Evolutionary conservation across 768 basidiomycete species (phyloP).

Genomic region (Russula earlei): DNA sequence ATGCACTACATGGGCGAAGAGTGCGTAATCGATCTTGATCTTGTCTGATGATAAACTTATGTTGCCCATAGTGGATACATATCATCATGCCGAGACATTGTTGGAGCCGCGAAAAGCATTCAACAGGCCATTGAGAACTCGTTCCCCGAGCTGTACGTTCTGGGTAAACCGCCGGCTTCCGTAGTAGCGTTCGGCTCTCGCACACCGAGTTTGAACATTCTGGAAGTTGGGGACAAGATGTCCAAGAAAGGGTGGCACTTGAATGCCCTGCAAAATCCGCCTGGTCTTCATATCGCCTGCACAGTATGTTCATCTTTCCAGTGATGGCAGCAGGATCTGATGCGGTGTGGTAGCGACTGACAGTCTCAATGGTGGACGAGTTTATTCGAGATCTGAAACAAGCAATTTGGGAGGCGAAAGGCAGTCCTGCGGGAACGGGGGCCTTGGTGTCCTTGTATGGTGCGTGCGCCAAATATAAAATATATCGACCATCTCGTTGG

Average conservation of each 20-base stretch:
- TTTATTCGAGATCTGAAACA: conserved; percentile 82
- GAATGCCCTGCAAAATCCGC: conserved; percentile 69
- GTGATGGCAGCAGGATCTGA: background rate
- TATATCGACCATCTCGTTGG: background rate
- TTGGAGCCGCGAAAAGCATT: conserved; percentile 62
- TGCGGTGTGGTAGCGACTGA: conserved; percentile 50
- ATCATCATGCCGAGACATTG: conserved; percentile 74
- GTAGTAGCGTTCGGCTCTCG: conserved; percentile 80
- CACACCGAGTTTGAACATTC: conserved; percentile 46
- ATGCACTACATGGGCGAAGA: conserved; percentile 87
- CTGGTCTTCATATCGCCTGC: conserved; percentile 87
- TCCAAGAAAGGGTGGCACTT: conserved; percentile 82
- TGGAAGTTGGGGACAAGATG: conserved; percentile 90
- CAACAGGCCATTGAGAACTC: conserved; percentile 52
- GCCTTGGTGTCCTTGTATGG: conserved; percentile 90
- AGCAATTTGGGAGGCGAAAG: conserved; percentile 61
- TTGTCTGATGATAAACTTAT: background rate
- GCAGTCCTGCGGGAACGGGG: conserved; percentile 58
- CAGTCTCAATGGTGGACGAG: conserved; percentile 62
- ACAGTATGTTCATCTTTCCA: conserved; percentile 48
- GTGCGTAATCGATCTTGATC: conserved; percentile 35
- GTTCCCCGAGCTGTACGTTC: conserved; percentile 77
- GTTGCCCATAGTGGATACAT: conserved; percentile 63
- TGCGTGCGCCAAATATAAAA: conserved; percentile 35
- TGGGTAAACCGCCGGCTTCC: conserved; percentile 84